These are phyloP conservation scores for Citrus mangshanensis DNA, from an alignment of 345 rosid species.

Conservation along the genomic window DNA sequence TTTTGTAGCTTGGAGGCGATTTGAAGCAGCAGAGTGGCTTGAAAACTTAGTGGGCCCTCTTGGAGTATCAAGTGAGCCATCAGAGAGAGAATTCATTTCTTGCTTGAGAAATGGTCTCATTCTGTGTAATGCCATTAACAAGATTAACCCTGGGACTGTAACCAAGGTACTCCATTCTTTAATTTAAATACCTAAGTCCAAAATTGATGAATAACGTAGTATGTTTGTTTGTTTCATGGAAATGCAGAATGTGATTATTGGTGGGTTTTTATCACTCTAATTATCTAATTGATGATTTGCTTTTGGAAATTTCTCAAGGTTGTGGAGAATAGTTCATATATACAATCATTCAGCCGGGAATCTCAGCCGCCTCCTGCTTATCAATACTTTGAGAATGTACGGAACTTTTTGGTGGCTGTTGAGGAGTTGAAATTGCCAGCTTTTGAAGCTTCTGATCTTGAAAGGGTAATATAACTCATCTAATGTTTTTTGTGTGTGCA, in stretches of 20 bases:
- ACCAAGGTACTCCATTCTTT: constrained; percentile 49
- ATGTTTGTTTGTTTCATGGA: no score
- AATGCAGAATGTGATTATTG: no score
- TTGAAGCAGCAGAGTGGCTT: constrained; percentile 75
- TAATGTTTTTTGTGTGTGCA: not conserved
- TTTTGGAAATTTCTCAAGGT: constrained; percentile 41
- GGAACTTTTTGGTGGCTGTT: constrained; percentile 78
- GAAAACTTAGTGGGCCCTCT: constrained; percentile 63
- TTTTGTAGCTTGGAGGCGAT: constrained; percentile 68
- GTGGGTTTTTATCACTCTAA: not conserved
- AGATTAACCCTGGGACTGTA: constrained; percentile 79
- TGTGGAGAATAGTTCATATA: constrained; percentile 59
- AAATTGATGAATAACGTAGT: no score
- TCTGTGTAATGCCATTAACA: constrained; percentile 78
- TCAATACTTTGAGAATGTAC: constrained; percentile 92
- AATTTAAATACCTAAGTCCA: not conserved
- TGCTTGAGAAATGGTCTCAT: constrained; percentile 85
- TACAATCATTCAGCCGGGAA: constrained; percentile 49
- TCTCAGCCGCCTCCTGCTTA: constrained; percentile 71
- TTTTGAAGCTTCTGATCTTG: constrained; percentile 95
- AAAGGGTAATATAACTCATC: constrained; percentile 51
- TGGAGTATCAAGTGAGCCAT: constrained; percentile 53
- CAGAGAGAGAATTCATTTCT: constrained; percentile 85
- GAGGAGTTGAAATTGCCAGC: constrained; percentile 76
- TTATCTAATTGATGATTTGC: not conserved